Conservation (phyloP, 2,329 filamentous ascomycete species). For the Xylariaceae sp. region DNA sequence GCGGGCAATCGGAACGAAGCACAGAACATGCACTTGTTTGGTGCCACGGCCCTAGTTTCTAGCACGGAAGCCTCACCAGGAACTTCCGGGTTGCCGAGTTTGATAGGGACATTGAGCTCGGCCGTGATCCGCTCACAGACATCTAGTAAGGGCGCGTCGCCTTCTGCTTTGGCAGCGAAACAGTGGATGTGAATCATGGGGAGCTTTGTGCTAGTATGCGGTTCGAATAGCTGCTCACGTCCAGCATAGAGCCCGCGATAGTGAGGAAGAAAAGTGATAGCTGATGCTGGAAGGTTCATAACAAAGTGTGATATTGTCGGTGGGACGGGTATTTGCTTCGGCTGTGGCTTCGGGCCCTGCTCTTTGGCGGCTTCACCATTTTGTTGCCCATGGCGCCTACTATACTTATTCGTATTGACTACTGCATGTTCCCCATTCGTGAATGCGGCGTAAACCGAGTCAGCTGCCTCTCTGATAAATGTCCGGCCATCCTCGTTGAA, state of each 20-base stretch:
- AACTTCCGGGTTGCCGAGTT: constrained; percentile 54
- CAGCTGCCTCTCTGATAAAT: constrained; percentile 77
- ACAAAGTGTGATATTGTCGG: constrained; percentile 88
- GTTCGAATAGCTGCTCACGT: constrained; percentile 68
- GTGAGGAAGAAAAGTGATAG: constrained; percentile 77
- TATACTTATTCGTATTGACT: constrained; percentile 57
- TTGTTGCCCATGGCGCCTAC: constrained; percentile 42
- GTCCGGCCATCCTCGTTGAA: constrained; percentile 82
- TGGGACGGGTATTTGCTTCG: constrained; percentile 62
- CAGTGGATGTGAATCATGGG: constrained; percentile 94
- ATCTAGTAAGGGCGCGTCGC: constrained; percentile 68
- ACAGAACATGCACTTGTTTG: constrained; percentile 96
- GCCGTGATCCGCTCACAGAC: constrained; percentile 71
- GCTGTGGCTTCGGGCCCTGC: constrained; percentile 41
- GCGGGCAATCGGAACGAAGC: constrained; percentile 85
- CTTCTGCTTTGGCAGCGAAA: constrained; percentile 83
- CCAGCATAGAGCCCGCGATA: constrained; percentile 84
- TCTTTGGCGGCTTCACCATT: constrained; percentile 31
- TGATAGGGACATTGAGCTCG: constrained; percentile 65
- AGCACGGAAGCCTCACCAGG: constrained; percentile 61
- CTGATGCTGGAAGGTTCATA: constrained; percentile 94
- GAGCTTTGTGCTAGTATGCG: constrained; percentile 63
- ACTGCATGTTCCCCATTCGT: constrained; percentile 59
- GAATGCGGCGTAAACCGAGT: constrained; percentile 60
- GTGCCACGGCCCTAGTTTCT: constrained; percentile 85